phyloP scores from a whole-genome alignment of 1,139 yeast species.

The Geotrichum bryndzae region DNA sequence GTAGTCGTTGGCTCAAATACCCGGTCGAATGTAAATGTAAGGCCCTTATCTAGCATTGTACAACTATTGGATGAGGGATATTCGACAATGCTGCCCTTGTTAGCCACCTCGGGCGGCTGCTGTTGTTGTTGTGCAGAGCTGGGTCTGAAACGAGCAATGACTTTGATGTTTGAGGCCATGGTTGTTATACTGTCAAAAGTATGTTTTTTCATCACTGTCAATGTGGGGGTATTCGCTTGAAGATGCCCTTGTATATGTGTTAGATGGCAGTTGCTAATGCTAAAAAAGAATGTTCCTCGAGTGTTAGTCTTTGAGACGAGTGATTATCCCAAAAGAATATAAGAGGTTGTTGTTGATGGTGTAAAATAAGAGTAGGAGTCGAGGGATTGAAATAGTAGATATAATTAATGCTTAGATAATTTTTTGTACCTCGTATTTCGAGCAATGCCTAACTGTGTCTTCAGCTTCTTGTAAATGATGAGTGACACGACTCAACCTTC shows the following conservation, averaged over 20 bases:
- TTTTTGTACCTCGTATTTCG: not conserved
- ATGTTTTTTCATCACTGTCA: not conserved
- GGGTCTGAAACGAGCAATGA: not conserved
- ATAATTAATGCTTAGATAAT: not conserved
- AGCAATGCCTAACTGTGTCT: not conserved
- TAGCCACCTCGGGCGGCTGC: not conserved
- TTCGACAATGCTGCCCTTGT: not conserved
- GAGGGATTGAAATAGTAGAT: not conserved
- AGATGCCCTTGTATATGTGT: too few relatives aligned
- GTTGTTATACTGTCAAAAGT: not conserved
- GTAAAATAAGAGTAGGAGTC: not conserved
- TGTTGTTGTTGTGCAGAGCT: not conserved
- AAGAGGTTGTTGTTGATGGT: not conserved
- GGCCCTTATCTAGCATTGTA: not conserved
- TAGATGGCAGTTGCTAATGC: too few relatives aligned
- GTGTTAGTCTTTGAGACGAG: not conserved
- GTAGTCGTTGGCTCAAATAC: conserved; percentile 49
- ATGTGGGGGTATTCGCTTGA: not conserved
- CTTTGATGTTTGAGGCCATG: not conserved
- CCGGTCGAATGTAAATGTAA: conserved; percentile 55
- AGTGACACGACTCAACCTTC: not conserved
- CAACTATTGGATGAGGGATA: not conserved
- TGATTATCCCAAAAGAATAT: too few relatives aligned
- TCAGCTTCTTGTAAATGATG: not conserved
- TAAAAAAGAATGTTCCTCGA: not conserved